A percentile compares a stretch with the other conserved stretches of the same genome.
Evolutionary conservation across 2,329 filamentous ascomycete species (phyloP).

Genomic region (Fusarium virguliforme): DNA sequence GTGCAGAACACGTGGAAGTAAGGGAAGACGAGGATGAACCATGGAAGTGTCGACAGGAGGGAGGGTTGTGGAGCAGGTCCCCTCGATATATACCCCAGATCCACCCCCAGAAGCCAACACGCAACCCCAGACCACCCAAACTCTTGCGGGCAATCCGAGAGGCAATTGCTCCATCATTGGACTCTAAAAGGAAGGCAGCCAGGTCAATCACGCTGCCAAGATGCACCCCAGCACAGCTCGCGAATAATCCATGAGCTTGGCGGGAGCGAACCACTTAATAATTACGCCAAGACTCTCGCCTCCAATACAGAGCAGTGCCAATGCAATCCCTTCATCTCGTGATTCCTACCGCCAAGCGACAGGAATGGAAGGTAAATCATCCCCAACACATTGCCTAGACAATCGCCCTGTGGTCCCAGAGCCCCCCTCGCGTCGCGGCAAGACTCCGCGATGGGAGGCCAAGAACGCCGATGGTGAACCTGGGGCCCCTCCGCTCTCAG

Average conservation of each 20-base stretch:
- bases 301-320: slow-evolving; percentile 34
- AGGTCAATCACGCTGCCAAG: slow-evolving; percentile 31
- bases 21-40: slow-evolving; percentile 9
- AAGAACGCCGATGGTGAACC: slow-evolving; percentile 5
- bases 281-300: slow-evolving; percentile 35
- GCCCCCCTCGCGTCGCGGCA: background rate
- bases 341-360: slow-evolving; percentile 39
- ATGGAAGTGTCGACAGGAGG: slow-evolving; percentile 24
- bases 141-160: background rate
- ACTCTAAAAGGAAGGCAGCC: background rate
- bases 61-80: slow-evolving; percentile 23
- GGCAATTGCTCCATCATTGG: slow-evolving; percentile 11
- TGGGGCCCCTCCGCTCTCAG: background rate
- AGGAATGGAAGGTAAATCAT: slow-evolving; percentile 29
- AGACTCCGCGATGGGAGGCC: background rate
- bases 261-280: slow-evolving; percentile 28
- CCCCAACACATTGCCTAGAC: background rate
- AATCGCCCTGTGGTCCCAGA: no score
- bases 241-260: slow-evolving; percentile 37
- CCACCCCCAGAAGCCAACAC: background rate
- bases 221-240: background rate
- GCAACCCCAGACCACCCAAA: slow-evolving; percentile 15
- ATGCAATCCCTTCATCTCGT: slow-evolving; percentile 35
- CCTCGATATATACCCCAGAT: slow-evolving; percentile 28
- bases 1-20: background rate